phyloP scores from a whole-genome alignment of 2,329 filamentous ascomycete genomes.

The Alternaria ventricosa region DNA sequence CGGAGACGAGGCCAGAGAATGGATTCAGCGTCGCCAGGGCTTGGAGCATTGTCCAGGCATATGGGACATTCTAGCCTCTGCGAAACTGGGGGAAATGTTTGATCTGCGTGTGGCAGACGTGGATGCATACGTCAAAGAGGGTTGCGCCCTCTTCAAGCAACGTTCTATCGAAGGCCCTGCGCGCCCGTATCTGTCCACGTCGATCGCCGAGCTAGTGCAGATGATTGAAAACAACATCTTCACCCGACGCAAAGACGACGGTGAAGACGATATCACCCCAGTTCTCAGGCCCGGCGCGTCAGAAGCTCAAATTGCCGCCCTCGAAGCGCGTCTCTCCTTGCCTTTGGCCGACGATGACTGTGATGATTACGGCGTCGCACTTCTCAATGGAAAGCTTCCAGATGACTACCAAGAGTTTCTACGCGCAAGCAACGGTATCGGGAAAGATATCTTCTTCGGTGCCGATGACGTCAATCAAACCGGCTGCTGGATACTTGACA shows the following conservation, averaged over 20 bases:
- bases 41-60: not conserved
- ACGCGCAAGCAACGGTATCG: slow-evolving; percentile 7
- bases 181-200: not conserved
- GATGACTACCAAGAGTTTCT: slow-evolving; percentile 11
- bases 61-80: not conserved
- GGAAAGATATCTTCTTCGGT: not conserved
- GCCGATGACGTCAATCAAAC: not conserved
- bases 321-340: not conserved
- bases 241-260: not conserved
- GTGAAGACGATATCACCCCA: not conserved
- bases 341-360: not conserved
- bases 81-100: not conserved
- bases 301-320: not conserved
- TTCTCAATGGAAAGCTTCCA: not conserved
- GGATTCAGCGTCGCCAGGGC: not conserved
- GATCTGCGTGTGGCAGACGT: not conserved
- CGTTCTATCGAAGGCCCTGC: slow-evolving; percentile 2
- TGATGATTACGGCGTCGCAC: not conserved
- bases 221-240: not conserved
- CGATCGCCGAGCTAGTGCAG: not conserved
- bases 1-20: not conserved
- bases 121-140: not conserved
- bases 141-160: not conserved
- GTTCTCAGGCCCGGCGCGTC: not conserved
- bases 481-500: not conserved